Evolutionary conservation across 768 basidiomycete genomes (phyloP), one percentile per base, ranked within the genome.

Genomic region (Leccinum longicurvipes): DNA sequence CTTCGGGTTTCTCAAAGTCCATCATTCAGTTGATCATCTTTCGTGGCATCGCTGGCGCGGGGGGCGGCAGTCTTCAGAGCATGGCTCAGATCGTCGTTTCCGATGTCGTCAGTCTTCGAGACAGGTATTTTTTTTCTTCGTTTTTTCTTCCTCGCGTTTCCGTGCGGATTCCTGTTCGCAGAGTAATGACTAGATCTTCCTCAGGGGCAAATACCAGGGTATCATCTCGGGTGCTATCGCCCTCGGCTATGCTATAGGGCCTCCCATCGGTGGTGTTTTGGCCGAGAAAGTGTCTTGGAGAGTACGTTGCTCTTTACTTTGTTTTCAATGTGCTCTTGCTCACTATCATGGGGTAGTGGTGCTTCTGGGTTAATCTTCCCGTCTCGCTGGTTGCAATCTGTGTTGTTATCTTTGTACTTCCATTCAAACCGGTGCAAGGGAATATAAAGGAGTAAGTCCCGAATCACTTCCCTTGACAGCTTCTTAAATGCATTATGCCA

Each of bases 151-250:
- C 12, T 11, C 7, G 39, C 10, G 3, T 24, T 19, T 31, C 25
- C 2, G 7, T 11, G 21, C 25, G 2, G 3, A n/a, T 50, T 25
- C 6, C 44, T 27, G 49, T 24, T 21, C 31, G 19, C 25, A 19
- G 7, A 31, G 34, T 32, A 12, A 17, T 41, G 11, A 32, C 17
- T 1, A 15, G 8, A 17, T 17, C 6, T 21, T 56, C 50, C 48
- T 17, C 58, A 84, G 84, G 59, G 87, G 87, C 24, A 89, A 89
- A 71, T 91, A 89, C 62, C 86, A 88, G 61, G 89, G 89, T 1
- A 85, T 89, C 32, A 84, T 86, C 21, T 82, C 84, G 3, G 82
- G 77, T 5, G 76, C 82, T 12, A 75, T 81, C 15, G 61, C 63
- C 34, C 68, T 85, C 11, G 84, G 86, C 4, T 87, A 84, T 61